phyloP scores from a whole-genome alignment of 2,329 filamentous ascomycete genomes.

The Aureobasidium lini region DNA sequence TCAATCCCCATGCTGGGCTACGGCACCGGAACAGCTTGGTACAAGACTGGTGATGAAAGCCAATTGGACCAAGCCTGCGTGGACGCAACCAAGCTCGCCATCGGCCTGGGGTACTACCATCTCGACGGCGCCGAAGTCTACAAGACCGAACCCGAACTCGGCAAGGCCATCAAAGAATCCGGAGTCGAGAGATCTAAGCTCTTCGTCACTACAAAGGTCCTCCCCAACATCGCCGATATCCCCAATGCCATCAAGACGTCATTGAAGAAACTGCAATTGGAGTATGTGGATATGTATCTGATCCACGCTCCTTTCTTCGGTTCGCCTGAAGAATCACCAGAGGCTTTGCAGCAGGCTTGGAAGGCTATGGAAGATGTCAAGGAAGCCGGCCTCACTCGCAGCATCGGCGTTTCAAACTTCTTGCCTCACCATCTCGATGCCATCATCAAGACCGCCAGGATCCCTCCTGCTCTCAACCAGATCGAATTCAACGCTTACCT shows the following conservation, averaged over 20 bases:
- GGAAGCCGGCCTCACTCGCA: slow-evolving; percentile 49
- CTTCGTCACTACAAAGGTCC: slow-evolving; percentile 51
- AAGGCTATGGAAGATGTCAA: slow-evolving; percentile 53
- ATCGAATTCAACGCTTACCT: slow-evolving; percentile 64
- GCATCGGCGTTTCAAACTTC: slow-evolving; percentile 59
- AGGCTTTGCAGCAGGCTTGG: slow-evolving; percentile 49
- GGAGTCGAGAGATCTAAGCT: slow-evolving; percentile 40
- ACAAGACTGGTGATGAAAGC: slow-evolving; percentile 41
- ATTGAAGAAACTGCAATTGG: slow-evolving; percentile 52
- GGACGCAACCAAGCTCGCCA: slow-evolving; percentile 53
- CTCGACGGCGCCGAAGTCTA: slow-evolving; percentile 65
- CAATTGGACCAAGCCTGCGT: slow-evolving; percentile 51
- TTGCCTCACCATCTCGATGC: slow-evolving; percentile 47
- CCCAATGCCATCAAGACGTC: slow-evolving; percentile 47
- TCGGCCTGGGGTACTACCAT: slow-evolving; percentile 63
- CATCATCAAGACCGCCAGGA: slow-evolving; percentile 45
- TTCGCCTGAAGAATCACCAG: slow-evolving; percentile 26
- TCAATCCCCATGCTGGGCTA: slow-evolving; percentile 68
- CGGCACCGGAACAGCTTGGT: slow-evolving; percentile 65
- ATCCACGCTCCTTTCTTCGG: slow-evolving; percentile 54
- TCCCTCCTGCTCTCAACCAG: slow-evolving; percentile 58
- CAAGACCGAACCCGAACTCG: slow-evolving; percentile 45
- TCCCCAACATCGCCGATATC: slow-evolving; percentile 47
- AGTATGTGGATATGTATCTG: slow-evolving; percentile 58
- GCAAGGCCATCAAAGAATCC: slow-evolving; percentile 37